Base-by-base conservation (phyloP, 495 filamentous ascomycete species). In the Xylaria castorea region DNA sequence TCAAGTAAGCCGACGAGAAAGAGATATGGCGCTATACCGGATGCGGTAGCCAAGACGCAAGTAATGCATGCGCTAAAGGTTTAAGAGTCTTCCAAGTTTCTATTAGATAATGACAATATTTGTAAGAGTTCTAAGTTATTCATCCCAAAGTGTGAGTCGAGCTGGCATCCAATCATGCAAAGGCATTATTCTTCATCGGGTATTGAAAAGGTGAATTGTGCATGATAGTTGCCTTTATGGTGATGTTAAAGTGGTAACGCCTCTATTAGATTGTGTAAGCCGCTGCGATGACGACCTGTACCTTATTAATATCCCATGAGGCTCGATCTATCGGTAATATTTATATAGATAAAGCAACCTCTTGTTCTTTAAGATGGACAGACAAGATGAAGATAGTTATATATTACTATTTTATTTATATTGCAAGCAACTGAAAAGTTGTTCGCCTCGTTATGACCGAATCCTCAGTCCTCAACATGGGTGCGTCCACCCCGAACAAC, bases 41-140 rank as follows among this genome's bases (percentile, higher is more conserved):
- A 81, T 71, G 34, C 60, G 65, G 78, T 75, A 76, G 73, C 64
- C 77, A 74, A 70, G 83, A 76, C 22, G 48, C 83, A 73, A 76
- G 78, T 67, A 62, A 77, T 74, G 77, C 73, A 73, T 79, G 77
- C 12, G 72, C 72, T 32, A 66, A 34, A n/a, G 9, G 11, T 8
- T 12, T 14, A 20, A 36, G 30, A 51, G n/a, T n/a, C n/a, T n/a
- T n/a, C n/a, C n/a, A n/a, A n/a, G n/a, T n/a, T 34, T 32, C 53
- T 32, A 27, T 57, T 57, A 57, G 25, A 57, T 57, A 57, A 57
- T 32, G 27, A 18, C 2, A 57, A 57, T 0, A 32, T 27, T 5
- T 32, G 30, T 32, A 51, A 40, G 65, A 48, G 3, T 48, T 65
- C n/a, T 27, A 12, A 42, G 14, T 9, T 14, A 42, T 63, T 40